Conservation (phyloP, 768 basidiomycete genomes). For the Naganishia friedmannii region DNA sequence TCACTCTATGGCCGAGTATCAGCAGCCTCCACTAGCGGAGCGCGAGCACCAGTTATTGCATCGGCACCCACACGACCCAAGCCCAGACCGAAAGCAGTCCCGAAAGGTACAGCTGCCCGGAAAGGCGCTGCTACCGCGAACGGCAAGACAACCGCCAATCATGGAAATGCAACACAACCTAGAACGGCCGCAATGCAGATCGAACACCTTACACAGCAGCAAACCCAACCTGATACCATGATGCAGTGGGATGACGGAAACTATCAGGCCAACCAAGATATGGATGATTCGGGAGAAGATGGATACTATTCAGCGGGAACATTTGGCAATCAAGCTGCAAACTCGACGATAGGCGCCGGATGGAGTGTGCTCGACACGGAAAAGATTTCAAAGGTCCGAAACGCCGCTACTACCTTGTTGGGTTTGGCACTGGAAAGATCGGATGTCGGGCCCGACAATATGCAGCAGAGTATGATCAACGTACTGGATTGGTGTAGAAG, state of each 20-base stretch:
- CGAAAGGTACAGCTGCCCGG: not conserved
- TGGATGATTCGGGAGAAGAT: constrained; percentile 20
- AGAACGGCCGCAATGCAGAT: constrained; percentile 20
- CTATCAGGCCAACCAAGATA: constrained; percentile 17
- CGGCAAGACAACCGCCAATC: not conserved
- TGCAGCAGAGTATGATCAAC: constrained; percentile 12
- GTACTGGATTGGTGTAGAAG: constrained; percentile 16
- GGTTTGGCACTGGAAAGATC: constrained; percentile 16
- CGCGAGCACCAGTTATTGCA: not conserved
- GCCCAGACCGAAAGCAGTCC: not conserved
- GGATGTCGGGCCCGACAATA: constrained; percentile 13
- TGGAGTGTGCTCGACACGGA: constrained; percentile 7
- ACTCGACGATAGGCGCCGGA: not conserved
- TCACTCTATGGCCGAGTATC: not conserved
- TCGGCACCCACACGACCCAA: not conserved
- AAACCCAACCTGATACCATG: constrained; percentile 7
- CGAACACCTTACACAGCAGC: constrained; percentile 19
- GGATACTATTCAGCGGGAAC: constrained; percentile 4
- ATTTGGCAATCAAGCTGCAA: constrained; percentile 3
- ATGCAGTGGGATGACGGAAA: constrained; percentile 19
- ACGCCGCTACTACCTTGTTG: constrained; percentile 10
- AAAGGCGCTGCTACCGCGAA: not conserved
- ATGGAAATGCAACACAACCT: constrained; percentile 6
- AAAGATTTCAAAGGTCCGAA: constrained; percentile 13
- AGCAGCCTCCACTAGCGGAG: not conserved